Base-by-base conservation (phyloP, 2,329 filamentous ascomycete species). In the Botrytis elliptica region DNA sequence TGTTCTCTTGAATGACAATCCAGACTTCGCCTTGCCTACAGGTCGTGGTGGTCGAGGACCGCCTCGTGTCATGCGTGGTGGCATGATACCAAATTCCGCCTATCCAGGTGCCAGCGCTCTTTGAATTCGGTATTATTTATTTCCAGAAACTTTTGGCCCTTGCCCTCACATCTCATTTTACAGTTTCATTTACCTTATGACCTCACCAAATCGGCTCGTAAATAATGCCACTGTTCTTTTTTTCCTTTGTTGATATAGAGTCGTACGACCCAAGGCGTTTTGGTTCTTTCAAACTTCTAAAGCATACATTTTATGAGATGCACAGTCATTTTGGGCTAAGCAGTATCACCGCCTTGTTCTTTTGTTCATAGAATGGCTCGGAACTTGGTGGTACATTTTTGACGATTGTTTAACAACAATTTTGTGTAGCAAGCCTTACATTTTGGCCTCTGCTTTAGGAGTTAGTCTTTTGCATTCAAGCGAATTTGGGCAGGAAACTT, bases 11-110 rank as follows among this genome's bases (percentile, higher is more conserved):
- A 90, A 91, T 79, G 90, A 86, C 63, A 97, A 97, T 79, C 94
- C 95, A 0, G 94, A 98, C 82, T 98, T 98, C 83, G 88, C 92
- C 76, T 82, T 98, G 42, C 91, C 90, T 1, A 83, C 83, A 36
- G 75, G 75, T 9, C 73, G 79, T 65, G 77, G 77, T 40, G 77
- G 76, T 18, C 73, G 78, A 72, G 76, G 77, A 29, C 73, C 73
- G 20, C 62, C 65, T 38, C 75, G 76, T 68, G 75, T 75, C 44
- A 74, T 73, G 29, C 72, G 74, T 46, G 70, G 77, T 73, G 77
- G 74, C 10, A 85, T 88, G 84, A 84, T 87, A 69, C 87, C 87
- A 8, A 85, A 85, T 59, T 86, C 86, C 75, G 85, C 87, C 29
- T 89, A 89, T 77, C 87, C 87, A n/a, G 77, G 78, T 36, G 38